These are phyloP conservation scores for Eimeria zaria DNA, from an alignment of 169 alveolate genomes.

Conservation along the genomic window DNA sequence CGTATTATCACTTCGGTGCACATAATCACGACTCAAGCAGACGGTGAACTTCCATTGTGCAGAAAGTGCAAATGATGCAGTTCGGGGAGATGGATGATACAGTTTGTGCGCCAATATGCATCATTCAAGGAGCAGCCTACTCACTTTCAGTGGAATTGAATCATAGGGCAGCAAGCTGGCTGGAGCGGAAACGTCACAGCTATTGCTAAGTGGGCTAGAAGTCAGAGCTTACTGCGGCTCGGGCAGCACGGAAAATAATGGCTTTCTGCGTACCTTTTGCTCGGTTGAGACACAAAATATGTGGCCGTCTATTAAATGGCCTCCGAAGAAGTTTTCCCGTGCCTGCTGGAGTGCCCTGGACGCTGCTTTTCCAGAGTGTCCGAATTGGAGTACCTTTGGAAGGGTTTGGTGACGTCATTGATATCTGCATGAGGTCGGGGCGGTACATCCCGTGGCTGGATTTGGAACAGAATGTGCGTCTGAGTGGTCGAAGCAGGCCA, in stretches of 20 bases:
- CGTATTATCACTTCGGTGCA: background rate
- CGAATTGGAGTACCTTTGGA: no score
- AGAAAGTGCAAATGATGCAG: background rate
- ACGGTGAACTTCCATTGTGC: background rate
- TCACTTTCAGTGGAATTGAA: background rate
- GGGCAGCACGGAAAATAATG: background rate
- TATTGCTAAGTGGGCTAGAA: background rate
- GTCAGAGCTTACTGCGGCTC: background rate
- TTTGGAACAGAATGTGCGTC: background rate
- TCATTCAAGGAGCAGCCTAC: background rate
- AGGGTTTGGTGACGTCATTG: background rate
- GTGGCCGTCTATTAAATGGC: background rate
- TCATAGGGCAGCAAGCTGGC: background rate
- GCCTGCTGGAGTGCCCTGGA: background rate
- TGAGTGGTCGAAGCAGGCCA: background rate
- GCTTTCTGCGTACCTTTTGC: background rate
- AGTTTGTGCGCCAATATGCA: background rate
- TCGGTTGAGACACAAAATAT: background rate
- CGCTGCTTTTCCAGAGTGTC: background rate
- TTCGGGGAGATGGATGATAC: background rate
- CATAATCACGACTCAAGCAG: background rate
- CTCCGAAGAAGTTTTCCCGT: background rate
- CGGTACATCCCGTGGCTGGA: background rate
- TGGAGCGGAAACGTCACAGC: background rate
- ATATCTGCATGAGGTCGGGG: background rate